A percentile compares a stretch with the other conserved stretches of the same genome.
Evolutionary conservation across 495 filamentous ascomycete species (phyloP).

Genomic region (Penicillium ucsense): DNA sequence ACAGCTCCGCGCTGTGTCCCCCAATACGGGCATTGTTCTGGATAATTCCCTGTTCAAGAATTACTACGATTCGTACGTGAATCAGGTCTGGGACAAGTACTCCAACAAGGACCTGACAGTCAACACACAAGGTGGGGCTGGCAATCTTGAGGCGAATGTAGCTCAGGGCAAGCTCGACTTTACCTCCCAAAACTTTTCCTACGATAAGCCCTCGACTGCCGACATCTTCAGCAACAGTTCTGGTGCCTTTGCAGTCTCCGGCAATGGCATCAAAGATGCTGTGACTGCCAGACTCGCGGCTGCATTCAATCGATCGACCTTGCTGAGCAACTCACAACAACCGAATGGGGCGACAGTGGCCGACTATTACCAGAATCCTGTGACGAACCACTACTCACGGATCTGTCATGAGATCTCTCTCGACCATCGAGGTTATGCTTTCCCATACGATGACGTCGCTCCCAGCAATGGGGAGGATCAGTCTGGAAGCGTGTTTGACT

Average conservation of each 20-base stretch:
- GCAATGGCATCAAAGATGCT: slow-evolving; percentile 35
- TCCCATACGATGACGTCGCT: slow-evolving; percentile 70
- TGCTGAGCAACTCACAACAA: slow-evolving; percentile 39
- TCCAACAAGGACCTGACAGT: slow-evolving; percentile 36
- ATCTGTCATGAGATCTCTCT: slow-evolving; percentile 54
- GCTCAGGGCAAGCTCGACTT: slow-evolving; percentile 41
- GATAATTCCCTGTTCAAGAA: slow-evolving; percentile 46
- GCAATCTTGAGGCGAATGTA: slow-evolving; percentile 45
- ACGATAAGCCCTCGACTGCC: slow-evolving; percentile 44
- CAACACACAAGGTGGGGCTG: slow-evolving; percentile 51
- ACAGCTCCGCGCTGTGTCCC: slow-evolving; percentile 53
- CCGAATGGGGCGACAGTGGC: slow-evolving; percentile 39
- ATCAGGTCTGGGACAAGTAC: slow-evolving; percentile 56
- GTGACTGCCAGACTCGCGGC: slow-evolving; percentile 59
- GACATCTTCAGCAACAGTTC: slow-evolving; percentile 66
- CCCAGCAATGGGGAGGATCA: slow-evolving; percentile 48
- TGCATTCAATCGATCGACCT: slow-evolving; percentile 57
- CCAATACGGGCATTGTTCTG: slow-evolving; percentile 51
- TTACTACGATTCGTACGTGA: slow-evolving; percentile 57
- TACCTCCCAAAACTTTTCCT: slow-evolving; percentile 32
- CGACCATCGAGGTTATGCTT: slow-evolving; percentile 61
- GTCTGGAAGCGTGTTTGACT: slow-evolving; percentile 52
- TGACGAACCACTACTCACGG: slow-evolving; percentile 65
- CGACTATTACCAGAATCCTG: slow-evolving; percentile 42
- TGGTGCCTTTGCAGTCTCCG: slow-evolving; percentile 53